These are phyloP conservation scores for Fusarium euwallaceae DNA, from an alignment of 2,329 filamentous ascomycete species.

Conservation along the genomic window DNA sequence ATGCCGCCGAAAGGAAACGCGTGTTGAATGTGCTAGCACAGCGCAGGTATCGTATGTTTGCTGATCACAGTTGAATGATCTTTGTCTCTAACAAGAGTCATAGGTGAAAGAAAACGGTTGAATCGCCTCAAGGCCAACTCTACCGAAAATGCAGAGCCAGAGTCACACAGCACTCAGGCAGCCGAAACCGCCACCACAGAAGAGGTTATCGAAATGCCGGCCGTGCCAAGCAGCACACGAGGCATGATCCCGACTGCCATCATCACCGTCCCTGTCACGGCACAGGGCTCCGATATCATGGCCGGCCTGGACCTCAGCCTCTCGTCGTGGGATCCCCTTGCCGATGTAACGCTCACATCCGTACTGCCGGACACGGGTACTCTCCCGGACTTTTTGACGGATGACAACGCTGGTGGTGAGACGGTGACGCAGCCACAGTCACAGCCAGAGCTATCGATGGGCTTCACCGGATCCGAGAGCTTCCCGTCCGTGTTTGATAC, in stretches of 20 bases:
- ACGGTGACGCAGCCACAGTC: constrained; percentile 8
- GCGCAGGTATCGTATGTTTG: constrained; percentile 61
- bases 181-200: constrained; percentile 15
- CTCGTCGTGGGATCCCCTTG: constrained; percentile 40
- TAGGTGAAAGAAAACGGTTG: constrained; percentile 52
- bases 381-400: constrained; percentile 22
- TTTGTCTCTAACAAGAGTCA: constrained; percentile 9
- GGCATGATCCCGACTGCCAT: constrained; percentile 1
- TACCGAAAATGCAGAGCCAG: constrained; percentile 3
- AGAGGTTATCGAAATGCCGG: constrained; percentile 7
- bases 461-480: constrained; percentile 6
- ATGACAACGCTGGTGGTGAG: constrained; percentile 15
- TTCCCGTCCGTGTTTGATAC: constrained; percentile 38
- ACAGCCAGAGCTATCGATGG: constrained; percentile 3
- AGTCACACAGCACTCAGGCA: neutral
- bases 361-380: constrained; percentile 27
- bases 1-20: constrained; percentile 66
- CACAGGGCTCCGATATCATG: constrained; percentile 28
- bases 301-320: constrained; percentile 42
- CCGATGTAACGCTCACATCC: constrained; percentile 33
- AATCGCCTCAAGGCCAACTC: constrained; percentile 45
- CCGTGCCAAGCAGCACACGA: neutral
- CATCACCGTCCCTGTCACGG: constrained; percentile 7
- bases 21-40: constrained; percentile 68
- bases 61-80: neutral